A percentile compares a stretch with the other conserved stretches of the same genome.
Evolutionary conservation across 192 early-diverging fungal genomes (phyloP).

Genomic region (Allomyces javanicus): DNA sequence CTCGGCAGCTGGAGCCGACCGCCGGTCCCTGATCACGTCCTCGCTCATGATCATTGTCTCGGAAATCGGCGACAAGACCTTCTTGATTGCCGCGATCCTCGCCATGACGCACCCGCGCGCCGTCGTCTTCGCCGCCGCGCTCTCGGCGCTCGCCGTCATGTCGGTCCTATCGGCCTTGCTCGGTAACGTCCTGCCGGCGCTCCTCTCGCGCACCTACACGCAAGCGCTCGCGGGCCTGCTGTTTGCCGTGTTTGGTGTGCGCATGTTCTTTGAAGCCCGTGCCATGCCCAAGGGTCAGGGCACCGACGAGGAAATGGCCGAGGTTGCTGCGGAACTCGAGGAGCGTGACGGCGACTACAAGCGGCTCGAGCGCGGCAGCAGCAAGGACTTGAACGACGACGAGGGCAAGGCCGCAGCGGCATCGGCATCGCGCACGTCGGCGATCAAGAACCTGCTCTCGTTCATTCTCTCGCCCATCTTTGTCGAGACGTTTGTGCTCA

Average conservation of each 20-base stretch:
- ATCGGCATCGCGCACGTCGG: neutral
- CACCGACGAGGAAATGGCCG: slow-evolving; percentile 77
- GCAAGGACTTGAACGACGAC: slow-evolving; percentile 6
- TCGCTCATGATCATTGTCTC: slow-evolving; percentile 84
- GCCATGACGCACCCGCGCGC: slow-evolving; percentile 89
- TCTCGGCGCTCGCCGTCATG: slow-evolving; percentile 78
- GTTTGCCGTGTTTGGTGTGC: slow-evolving; percentile 84
- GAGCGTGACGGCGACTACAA: slow-evolving; percentile 45
- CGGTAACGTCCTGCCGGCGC: slow-evolving; percentile 69
- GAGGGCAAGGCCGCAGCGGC: slow-evolving; percentile 4
- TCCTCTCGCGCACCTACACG: slow-evolving; percentile 75
- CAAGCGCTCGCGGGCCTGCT: slow-evolving; percentile 61
- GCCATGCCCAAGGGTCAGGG: slow-evolving; percentile 35
- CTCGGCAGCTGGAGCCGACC: slow-evolving; percentile 2
- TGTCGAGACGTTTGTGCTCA: slow-evolving; percentile 87
- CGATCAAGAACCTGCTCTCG: slow-evolving; percentile 43
- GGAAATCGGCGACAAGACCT: slow-evolving; percentile 99
- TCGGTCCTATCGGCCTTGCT: slow-evolving; percentile 84
- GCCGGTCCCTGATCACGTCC: slow-evolving; percentile 31
- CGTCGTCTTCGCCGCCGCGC: slow-evolving; percentile 76
- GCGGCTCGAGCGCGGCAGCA: neutral
- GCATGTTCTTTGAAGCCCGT: slow-evolving; percentile 66
- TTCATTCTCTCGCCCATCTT: slow-evolving; percentile 75
- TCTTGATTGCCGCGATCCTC: slow-evolving; percentile 94
- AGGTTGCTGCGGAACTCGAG: slow-evolving; percentile 73